These are phyloP conservation scores for Phytophthora colocasiae DNA, from an alignment of 352 stramenopile genomes.

Conservation along the genomic window DNA sequence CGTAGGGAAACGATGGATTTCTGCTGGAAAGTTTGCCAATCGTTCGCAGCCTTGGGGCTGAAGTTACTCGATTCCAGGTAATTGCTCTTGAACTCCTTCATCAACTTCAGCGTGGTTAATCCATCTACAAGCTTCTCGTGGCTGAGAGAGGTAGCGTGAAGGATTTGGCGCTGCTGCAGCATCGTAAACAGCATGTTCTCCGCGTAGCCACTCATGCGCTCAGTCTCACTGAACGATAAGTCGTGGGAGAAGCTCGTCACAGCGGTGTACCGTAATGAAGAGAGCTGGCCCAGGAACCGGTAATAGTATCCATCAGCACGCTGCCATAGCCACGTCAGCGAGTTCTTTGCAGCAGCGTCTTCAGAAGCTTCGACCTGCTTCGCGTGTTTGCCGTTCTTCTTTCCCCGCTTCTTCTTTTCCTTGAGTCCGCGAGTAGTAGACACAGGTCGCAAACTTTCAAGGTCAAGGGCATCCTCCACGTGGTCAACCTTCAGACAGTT, in stretches of 20 bases:
- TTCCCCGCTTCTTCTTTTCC: conserved; percentile 38
- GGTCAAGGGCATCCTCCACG: conserved; percentile 54
- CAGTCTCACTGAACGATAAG: conserved; percentile 80
- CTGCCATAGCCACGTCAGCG: conserved; percentile 82
- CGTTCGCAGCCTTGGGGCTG: conserved; percentile 38
- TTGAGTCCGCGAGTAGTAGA: conserved; percentile 24
- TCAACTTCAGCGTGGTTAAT: conserved; percentile 55
- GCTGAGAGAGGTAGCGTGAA: conserved; percentile 71
- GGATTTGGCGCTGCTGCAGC: conserved; percentile 87
- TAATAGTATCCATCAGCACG: conserved; percentile 92
- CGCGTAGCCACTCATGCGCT: conserved; percentile 89
- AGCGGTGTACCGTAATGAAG: conserved; percentile 79
- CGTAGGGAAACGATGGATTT: conserved; percentile 49
- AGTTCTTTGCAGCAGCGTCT: conserved; percentile 51
- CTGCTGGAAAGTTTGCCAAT: conserved; percentile 70
- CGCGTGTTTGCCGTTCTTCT: conserved; percentile 31
- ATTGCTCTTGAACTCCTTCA: conserved; percentile 52
- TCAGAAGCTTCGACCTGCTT: conserved; percentile 14
- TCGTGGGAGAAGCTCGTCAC: conserved; percentile 88
- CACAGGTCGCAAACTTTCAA: conserved; percentile 11
- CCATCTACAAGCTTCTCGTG: conserved; percentile 74
- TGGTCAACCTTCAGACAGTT: conserved; percentile 83
- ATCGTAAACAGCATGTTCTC: conserved; percentile 92
- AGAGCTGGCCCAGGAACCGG: conserved; percentile 82
- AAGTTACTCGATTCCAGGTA: conserved; percentile 28